Base-by-base conservation (phyloP, 805 yeast genomes). In the Debaryomyces hansenii region DNA sequence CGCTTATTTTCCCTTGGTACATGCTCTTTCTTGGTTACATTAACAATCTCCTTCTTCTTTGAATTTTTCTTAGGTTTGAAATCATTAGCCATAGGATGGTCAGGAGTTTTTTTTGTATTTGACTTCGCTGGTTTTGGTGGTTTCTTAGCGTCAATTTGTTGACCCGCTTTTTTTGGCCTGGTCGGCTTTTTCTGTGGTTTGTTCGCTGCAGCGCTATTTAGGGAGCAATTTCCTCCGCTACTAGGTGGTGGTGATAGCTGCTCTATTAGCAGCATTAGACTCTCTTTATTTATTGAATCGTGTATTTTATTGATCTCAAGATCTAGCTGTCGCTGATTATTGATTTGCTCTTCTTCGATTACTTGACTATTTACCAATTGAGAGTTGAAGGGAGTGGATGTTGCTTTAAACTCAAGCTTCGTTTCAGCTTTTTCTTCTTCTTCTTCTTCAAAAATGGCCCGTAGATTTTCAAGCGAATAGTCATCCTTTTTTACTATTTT, bases 401-500 rank as follows among this genome's bases (percentile, higher is more conserved):
- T 48, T n/a, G 51, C 51, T 24, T 40, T 48, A 28, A 48, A 48
- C 3, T 34, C 40, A 24, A 15, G 29, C 27, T 11, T 24, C 11
- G 15, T 38, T 8, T 34, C 43, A 21, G 32, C 29, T 5, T 35
- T 31, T 11, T 42, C 28, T 38, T 44, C 39, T 11, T 42, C 28
- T 38, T 44, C 39, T 24, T 37, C 45, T 29, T 34, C 44, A 49
- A 58, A 58, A 2, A 58, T 53, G 18, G 42, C 41, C 42, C 43
- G 45, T 29, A 58, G 44, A 38, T 54, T 55, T 32, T 52, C 52
- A 3, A 54, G 38, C 4, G 51, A 46, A 20, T 33, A 36, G 15
- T 53, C 57, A 20, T 49, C 47, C 9, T 51, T 50, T 5, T 43
- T 46, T 4, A 50, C 52, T 16, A n/a, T 39, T n/a, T 15, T 16